phyloP scores from a whole-genome alignment of 1,284 basidiomycete species.

The Jaminaea rosea region DNA sequence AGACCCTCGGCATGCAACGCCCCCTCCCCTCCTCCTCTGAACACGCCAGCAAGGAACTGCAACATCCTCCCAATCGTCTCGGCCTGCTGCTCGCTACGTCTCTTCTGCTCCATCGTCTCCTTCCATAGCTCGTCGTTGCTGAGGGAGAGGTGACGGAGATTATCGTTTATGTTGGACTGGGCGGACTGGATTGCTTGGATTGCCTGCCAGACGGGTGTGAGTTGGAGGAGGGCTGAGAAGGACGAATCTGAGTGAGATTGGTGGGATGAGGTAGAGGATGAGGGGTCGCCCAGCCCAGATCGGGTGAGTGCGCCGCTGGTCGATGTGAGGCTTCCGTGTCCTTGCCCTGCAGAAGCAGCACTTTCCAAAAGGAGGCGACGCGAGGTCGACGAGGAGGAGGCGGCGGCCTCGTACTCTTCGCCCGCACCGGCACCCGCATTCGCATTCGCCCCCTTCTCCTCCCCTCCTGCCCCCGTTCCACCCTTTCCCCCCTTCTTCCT shows the following conservation, averaged over 20 bases:
- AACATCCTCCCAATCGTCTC: slow-evolving; percentile 96
- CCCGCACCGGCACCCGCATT: not conserved
- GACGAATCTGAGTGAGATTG: not conserved
- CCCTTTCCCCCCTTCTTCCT: slow-evolving; percentile 53
- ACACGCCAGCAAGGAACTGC: slow-evolving; percentile 85
- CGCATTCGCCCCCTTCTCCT: slow-evolving; percentile 9
- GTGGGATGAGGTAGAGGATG: slow-evolving; percentile 14
- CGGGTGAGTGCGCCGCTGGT: slow-evolving; percentile 6
- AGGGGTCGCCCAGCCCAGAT: slow-evolving; percentile 10
- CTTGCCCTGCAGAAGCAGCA: no score
- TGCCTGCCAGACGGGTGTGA: slow-evolving; percentile 59
- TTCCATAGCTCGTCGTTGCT: slow-evolving; percentile 87
- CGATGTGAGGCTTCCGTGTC: not conserved
- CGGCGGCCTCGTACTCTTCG: no score
- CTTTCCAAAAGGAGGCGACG: no score
- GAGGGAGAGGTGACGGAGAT: slow-evolving; percentile 76
- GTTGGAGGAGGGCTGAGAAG: slow-evolving; percentile 19
- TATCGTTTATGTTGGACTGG: slow-evolving; percentile 76
- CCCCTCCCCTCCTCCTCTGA: slow-evolving; percentile 53
- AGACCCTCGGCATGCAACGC: slow-evolving; percentile 47
- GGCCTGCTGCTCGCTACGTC: slow-evolving; percentile 78
- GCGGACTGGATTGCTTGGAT: slow-evolving; percentile 82
- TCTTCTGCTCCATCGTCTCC: slow-evolving; percentile 70
- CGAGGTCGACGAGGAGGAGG: no score
- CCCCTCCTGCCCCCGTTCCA: slow-evolving; percentile 2